Percentiles rank a stretch among this genome's conserved stretches.
Conservation (phyloP, 1,139 yeast species). For the Kluyveromyces sp. region DNA sequence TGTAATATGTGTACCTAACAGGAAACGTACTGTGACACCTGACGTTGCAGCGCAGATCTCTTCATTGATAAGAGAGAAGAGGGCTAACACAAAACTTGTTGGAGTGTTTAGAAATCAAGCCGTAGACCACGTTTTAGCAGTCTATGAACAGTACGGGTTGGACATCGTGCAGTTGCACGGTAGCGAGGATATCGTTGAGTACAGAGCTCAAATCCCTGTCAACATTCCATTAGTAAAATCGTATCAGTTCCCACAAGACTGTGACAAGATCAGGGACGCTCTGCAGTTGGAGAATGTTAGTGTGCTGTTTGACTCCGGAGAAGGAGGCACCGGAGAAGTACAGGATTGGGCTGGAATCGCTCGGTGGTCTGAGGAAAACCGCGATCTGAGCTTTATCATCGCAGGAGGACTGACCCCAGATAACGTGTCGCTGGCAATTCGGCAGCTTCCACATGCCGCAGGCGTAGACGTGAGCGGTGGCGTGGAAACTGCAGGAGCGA, state of each 20-base stretch:
- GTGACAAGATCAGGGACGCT: slow-evolving; percentile 22
- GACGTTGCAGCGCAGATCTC: slow-evolving; percentile 52
- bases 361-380: slow-evolving; percentile 32
- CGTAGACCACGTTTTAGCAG: slow-evolving; percentile 47
- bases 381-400: slow-evolving; percentile 45
- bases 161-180: slow-evolving; percentile 92
- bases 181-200: slow-evolving; percentile 57
- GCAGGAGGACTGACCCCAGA: slow-evolving; percentile 88
- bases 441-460: slow-evolving; percentile 40
- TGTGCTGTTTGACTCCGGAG: slow-evolving; percentile 76
- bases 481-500: slow-evolving; percentile 70
- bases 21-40: slow-evolving; percentile 61
- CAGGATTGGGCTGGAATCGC: slow-evolving; percentile 62
- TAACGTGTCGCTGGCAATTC: slow-evolving; percentile 52
- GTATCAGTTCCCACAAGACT: slow-evolving; percentile 57
- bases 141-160: slow-evolving; percentile 44
- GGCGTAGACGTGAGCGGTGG: slow-evolving; percentile 97
- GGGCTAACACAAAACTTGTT: slow-evolving; percentile 39
- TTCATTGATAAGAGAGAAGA: slow-evolving; percentile 27
- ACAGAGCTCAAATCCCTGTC: slow-evolving; percentile 32
- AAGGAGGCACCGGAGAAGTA: slow-evolving; percentile 82
- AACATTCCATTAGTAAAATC: slow-evolving; percentile 64
- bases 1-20: slow-evolving; percentile 75
- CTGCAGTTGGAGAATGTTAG: slow-evolving; percentile 36
- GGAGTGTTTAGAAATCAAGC: slow-evolving; percentile 90